A percentile compares a stretch with the other conserved stretches of the same genome.
Conservation (phyloP, 2,329 filamentous ascomycete species). For the Ciborinia camelliae region DNA sequence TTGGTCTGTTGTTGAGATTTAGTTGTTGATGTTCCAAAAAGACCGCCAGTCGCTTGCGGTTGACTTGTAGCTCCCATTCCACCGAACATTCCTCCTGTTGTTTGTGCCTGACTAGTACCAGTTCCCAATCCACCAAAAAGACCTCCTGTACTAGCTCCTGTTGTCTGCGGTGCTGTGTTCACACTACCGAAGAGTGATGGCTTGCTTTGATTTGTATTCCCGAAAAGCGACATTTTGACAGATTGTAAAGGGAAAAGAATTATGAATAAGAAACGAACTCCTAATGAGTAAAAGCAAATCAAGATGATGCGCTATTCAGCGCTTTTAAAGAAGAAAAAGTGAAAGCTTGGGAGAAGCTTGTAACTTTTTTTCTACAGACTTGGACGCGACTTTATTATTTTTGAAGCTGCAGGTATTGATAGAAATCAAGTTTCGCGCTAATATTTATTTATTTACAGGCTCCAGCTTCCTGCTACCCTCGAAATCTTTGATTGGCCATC, state of each 20-base stretch:
- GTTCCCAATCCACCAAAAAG: slow-evolving; percentile 25
- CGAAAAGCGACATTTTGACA: slow-evolving; percentile 16
- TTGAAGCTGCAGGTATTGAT: slow-evolving; percentile 20
- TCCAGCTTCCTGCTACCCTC: background rate
- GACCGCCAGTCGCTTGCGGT: slow-evolving; percentile 2
- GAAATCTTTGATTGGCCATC: slow-evolving; percentile 3
- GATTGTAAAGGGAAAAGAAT: background rate
- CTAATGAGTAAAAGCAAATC: background rate
- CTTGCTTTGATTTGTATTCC: slow-evolving; percentile 12
- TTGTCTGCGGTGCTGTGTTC: slow-evolving; percentile 7
- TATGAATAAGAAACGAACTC: background rate
- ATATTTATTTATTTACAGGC: slow-evolving; percentile 8
- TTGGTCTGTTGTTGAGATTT: slow-evolving; percentile 27
- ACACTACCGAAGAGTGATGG: slow-evolving; percentile 9
- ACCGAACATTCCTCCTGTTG: slow-evolving; percentile 38
- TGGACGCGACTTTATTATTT: slow-evolving; percentile 20
- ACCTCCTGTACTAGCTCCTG: slow-evolving; percentile 12
- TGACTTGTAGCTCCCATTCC: slow-evolving; percentile 23
- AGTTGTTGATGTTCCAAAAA: slow-evolving; percentile 21
- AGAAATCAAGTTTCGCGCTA: slow-evolving; percentile 18
- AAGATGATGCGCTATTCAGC: background rate
- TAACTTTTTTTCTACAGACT: slow-evolving; percentile 4
- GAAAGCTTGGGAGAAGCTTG: slow-evolving; percentile 9
- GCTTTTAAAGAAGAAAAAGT: background rate
- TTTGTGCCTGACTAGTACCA: slow-evolving; percentile 22